Evolutionary conservation across 345 rosid species (phyloP), one percentile per base, ranked within the genome.

Genomic region (Kernera saxatilis): DNA sequence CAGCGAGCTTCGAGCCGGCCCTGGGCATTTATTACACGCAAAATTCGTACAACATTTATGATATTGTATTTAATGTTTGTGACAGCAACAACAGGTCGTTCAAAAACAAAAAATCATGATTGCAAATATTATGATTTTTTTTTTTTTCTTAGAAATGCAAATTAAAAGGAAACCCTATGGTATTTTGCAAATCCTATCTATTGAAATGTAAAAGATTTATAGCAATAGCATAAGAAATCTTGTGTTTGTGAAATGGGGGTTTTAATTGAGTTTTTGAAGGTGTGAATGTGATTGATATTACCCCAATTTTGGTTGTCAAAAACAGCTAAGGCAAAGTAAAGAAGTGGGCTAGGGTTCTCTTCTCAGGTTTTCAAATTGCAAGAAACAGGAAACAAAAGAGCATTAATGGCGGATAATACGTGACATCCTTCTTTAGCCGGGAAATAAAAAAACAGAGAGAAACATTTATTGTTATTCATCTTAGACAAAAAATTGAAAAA

Each of bases 1-100:
- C 82, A 76, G 82, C 87, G 81, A 84, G 80, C 71, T 81, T 88
- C 75, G 80, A 84, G 88, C 85, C 78, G 96, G 78, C 83, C 79
- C 40, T 32, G 67, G 6, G 58, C 84, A 82, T 64, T 76, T 76
- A 76, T 29, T 70, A 45, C 79, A 69, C 75, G 60, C 60, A 67
- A 75, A 68, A 60, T 33, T 74, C 57, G 73, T 59, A 75, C 73
- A 13, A 50, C 50, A 74, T 66, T 67, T 50, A 67, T 51, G 39
- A 36, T 25, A 27, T 45, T 36, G 60, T 63, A 76, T 70, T 76
- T 77, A 60, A 69, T 72, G 78, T 73, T 43, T 13, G 18, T 76
- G 74, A 67, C 44, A 79, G 73, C 61, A 61, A 58, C 79, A 54
- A 70, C 46, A 69, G 53, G 39, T 69, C 26, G 48, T 63, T 23